These are phyloP conservation scores for Magnusiomyces fungicola DNA, from an alignment of 1,139 yeast genomes.

Conservation along the genomic window DNA sequence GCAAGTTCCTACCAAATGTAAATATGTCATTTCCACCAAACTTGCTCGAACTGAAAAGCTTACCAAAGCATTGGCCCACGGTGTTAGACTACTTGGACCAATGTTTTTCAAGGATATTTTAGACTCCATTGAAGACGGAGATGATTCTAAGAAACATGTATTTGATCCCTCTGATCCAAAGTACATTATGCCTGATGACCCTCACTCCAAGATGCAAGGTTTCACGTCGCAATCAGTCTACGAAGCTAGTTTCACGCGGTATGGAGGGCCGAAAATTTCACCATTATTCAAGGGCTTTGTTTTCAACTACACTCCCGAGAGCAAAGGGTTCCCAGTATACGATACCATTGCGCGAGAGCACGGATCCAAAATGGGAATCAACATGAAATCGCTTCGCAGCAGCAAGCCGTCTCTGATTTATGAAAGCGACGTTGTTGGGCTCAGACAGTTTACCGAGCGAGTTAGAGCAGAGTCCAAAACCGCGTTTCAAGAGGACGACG, in stretches of 20 bases:
- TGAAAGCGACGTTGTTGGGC: not conserved
- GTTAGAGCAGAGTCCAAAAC: not conserved
- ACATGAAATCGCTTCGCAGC: not conserved
- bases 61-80: conserved; percentile 41
- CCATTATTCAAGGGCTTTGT: not conserved
- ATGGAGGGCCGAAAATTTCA: not conserved
- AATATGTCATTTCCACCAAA: conserved; percentile 57
- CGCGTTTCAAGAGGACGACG: not conserved
- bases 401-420: not conserved
- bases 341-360: not conserved
- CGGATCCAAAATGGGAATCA: not conserved
- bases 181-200: not conserved
- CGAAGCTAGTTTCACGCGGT: not conserved
- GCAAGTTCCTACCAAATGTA: not conserved
- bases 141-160: not conserved
- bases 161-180: not conserved
- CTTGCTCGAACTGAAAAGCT: conserved; percentile 81
- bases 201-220: not conserved
- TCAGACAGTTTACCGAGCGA: not conserved
- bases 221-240: not conserved
- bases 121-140: not conserved
- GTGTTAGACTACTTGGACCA: conserved; percentile 34
- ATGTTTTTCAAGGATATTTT: conserved; percentile 25
- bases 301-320: not conserved
- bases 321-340: not conserved